Evolutionary conservation across 2,329 filamentous ascomycete genomes (phyloP), one percentile per base, ranked within the genome.

Genomic region (Fusarium sp.): DNA sequence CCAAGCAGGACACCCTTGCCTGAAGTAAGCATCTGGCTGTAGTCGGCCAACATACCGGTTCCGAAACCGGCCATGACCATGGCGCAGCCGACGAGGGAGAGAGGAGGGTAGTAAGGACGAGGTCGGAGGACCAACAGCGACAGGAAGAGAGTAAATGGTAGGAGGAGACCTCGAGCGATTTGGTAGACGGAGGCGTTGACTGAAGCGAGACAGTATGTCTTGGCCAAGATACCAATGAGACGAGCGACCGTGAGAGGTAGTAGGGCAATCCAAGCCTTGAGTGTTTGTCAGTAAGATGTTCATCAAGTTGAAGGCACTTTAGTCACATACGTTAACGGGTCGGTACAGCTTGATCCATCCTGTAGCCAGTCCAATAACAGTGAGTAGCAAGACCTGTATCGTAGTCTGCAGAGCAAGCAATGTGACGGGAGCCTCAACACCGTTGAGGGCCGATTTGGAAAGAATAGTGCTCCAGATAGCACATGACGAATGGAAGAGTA

Each of bases 181-280:
- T 74, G 72, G 62, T 74, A 74, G 34, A 74, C 72, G 15, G 72
- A 74, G n/a, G 72, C 72, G 44, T 74, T 74, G 49, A 74, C 72
- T 1, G 72, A 74, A 52, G 72, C 72, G 56, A 74, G 72, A 51
- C 72, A 74, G 70, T 74, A 74, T 4, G 72, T 74, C 72, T 74
- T 74, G 37, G 72, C 72, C 58, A 74, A 65, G 42, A 74, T 74
- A 34, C 72, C 72, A 18, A 74, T 61, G 8, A 74, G 68, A 53
- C 72, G 72, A 7, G 72, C 72, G 45, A 71, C 51, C 23, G 72
- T 74, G 60, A 74, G 70, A 52, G 72, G 72, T 30, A 74, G 70
- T 23, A 74, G 63, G 44, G 70, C 45, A 34, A 67, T 63, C 72
- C 72, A 74, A 28, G 72, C 72, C 71, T 73, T 23, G 28, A 10